Percentiles rank a stretch among this genome's conserved stretches.
Conservation (phyloP, 805 yeast genomes). For the Spathaspora sp. region DNA sequence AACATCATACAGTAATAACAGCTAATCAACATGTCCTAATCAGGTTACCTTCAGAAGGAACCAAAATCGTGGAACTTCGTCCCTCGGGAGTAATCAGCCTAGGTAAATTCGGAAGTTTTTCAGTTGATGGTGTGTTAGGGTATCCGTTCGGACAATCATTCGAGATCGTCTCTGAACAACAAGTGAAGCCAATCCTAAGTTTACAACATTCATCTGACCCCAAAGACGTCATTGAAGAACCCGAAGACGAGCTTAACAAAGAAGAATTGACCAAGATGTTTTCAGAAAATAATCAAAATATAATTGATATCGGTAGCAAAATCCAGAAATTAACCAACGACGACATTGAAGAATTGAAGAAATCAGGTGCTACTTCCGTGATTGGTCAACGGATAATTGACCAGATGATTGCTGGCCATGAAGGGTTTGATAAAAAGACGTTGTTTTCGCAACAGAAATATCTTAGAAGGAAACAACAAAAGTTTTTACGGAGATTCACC, state of each 20-base stretch:
- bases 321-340: conserved; percentile 70
- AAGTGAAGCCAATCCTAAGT: conserved; percentile 47
- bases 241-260: conserved; percentile 28
- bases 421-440: conserved; percentile 84
- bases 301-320: conserved; percentile 63
- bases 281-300: conserved; percentile 56
- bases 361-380: conserved; percentile 56
- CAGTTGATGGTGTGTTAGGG: conserved; percentile 72
- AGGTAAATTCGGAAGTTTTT: conserved; percentile 90
- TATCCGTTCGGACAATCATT: conserved; percentile 85
- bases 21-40: conserved; percentile 58
- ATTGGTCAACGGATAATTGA: conserved; percentile 77
- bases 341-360: conserved; percentile 84
- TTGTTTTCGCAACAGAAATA: conserved; percentile 89
- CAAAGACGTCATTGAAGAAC: conserved; percentile 11
- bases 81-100: conserved; percentile 60
- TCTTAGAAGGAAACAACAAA: conserved; percentile 84
- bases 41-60: conserved; percentile 76
- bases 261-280: conserved; percentile 36
- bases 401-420: conserved; percentile 78
- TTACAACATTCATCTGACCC: conserved; percentile 17
- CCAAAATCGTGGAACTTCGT: conserved; percentile 66
- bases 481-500: conserved; percentile 81
- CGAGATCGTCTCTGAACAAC: conserved; percentile 63
- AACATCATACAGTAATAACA: conserved; percentile 28